Percentiles rank a stretch among this genome's conserved stretches.
Conservation (phyloP, 2,329 filamentous ascomycete species). For the Fusarium decemcellulare region DNA sequence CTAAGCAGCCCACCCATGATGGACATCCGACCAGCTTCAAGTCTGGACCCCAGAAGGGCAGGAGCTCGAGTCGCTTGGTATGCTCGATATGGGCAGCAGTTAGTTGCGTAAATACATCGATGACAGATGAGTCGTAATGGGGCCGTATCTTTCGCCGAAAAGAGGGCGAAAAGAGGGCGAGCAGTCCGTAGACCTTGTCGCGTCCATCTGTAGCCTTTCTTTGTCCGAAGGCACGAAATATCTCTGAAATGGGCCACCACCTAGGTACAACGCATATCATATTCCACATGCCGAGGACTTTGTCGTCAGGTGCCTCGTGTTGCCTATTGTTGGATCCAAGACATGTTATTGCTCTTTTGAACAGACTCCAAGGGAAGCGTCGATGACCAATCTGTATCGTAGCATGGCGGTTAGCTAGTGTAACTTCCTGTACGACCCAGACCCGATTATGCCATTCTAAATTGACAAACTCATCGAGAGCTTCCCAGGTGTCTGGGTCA, state of each 20-base stretch:
- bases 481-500: not conserved
- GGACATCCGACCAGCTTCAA: not conserved
- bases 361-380: no score
- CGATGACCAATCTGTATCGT: not conserved
- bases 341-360: not conserved
- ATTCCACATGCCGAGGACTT: not conserved
- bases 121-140: not conserved
- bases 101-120: not conserved
- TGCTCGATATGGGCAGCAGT: not conserved
- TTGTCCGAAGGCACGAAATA: not conserved
- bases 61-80: conserved; percentile 4
- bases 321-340: not conserved
- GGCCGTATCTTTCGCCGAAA: not conserved
- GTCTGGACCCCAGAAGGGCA: not conserved
- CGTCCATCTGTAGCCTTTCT: not conserved
- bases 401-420: not conserved
- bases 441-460: not conserved
- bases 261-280: not conserved
- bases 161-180: not conserved
- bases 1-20: conserved; percentile 2
- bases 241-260: not conserved
- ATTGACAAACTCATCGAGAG: not conserved
- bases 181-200: conserved; percentile 5
- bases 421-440: conserved; percentile 8
- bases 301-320: not conserved